A percentile compares a stretch with the other conserved stretches of the same genome.
These are phyloP conservation scores for Lentinula novae-zelandiae DNA, from an alignment of 1,284 basidiomycete species.

Conservation along the genomic window DNA sequence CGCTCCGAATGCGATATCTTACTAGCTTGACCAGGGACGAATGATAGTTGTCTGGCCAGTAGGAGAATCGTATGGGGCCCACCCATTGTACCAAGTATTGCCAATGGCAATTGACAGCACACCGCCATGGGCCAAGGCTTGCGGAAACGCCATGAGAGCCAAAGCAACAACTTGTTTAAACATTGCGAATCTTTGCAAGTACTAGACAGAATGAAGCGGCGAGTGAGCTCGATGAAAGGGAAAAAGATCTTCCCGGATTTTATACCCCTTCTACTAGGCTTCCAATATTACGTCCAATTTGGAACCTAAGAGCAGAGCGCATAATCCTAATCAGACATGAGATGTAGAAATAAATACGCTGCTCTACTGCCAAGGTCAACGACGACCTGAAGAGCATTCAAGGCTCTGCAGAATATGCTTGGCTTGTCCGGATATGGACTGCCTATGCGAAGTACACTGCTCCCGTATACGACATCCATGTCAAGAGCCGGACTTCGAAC, in stretches of 20 bases:
- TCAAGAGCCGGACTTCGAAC: not conserved
- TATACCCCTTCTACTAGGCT: not conserved
- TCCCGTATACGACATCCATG: not conserved
- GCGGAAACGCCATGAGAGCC: conserved; percentile 20
- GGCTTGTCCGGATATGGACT: not conserved
- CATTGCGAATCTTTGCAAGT: not conserved
- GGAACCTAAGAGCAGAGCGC: not conserved
- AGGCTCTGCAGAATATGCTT: not conserved
- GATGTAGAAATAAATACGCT: not conserved
- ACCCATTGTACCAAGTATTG: conserved; percentile 47
- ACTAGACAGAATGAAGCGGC: not conserved
- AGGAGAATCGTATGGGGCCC: conserved; percentile 46
- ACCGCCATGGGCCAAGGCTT: conserved; percentile 45
- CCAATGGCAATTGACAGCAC: conserved; percentile 47
- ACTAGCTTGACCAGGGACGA: conserved; percentile 54
- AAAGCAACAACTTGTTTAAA: conserved; percentile 21
- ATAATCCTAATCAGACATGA: not conserved
- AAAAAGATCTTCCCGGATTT: not conserved
- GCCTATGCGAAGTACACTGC: not conserved
- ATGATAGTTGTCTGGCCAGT: conserved; percentile 51
- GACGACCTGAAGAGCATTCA: not conserved
- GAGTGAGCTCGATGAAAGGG: not conserved
- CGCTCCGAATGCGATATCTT: conserved; percentile 14
- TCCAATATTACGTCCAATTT: too few relatives aligned
- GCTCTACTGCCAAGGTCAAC: not conserved